These are phyloP conservation scores for Mitragyna speciosa DNA, from an alignment of 257 asterid species.

Conservation along the genomic window DNA sequence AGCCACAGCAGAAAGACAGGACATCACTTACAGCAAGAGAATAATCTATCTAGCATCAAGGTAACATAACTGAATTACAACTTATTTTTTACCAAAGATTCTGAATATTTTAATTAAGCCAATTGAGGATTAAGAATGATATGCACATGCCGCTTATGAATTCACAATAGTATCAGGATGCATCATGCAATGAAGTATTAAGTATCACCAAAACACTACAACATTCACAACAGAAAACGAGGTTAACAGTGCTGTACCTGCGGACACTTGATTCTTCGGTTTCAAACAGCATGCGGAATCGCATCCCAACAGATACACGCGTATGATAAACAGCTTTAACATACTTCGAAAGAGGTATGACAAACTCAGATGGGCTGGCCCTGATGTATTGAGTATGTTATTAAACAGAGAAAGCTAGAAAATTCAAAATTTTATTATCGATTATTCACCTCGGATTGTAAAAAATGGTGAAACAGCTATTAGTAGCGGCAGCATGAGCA, in stretches of 20 bases:
- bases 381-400: constrained; percentile 42
- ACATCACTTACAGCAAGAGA: background rate
- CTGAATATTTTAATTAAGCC: background rate
- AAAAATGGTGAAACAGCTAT: constrained; percentile 94
- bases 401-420: constrained; percentile 3
- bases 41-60: background rate
- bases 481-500: constrained; percentile 98
- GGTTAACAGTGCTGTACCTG: constrained; percentile 46
- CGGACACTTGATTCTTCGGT: constrained; percentile 99
- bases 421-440: constrained; percentile 1
- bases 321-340: constrained; percentile 91
- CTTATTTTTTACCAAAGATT: background rate
- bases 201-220: background rate
- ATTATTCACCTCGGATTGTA: constrained; percentile 72
- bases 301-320: constrained; percentile 95
- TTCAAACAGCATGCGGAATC: constrained; percentile 94
- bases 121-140: background rate
- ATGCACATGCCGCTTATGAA: background rate
- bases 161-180: background rate
- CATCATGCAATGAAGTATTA: background rate
- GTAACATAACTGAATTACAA: background rate
- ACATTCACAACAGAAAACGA: constrained; percentile 3
- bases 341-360: constrained; percentile 86
- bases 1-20: background rate
- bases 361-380: constrained; percentile 97